These are phyloP conservation scores for Catharanthus roseus DNA, from an alignment of 257 asterid genomes.

Conservation along the genomic window DNA sequence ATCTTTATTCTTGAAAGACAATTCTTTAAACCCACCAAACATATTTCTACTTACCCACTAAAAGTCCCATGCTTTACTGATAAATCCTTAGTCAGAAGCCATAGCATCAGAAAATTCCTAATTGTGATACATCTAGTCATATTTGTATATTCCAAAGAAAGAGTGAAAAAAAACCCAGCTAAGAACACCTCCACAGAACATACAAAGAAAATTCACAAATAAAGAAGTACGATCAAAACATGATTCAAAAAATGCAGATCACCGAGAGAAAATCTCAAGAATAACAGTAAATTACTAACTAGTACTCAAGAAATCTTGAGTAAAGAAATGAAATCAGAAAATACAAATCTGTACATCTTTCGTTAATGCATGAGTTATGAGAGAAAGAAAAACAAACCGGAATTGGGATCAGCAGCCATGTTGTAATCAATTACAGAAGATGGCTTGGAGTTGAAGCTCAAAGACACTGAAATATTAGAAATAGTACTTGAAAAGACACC, in stretches of 20 bases:
- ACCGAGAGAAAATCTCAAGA: conserved; percentile 10
- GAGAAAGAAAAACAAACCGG: conserved; percentile 36
- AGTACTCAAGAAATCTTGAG: conserved; percentile 3
- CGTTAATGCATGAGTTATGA: not conserved
- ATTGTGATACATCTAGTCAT: not conserved
- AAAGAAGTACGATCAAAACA: conserved; percentile 23
- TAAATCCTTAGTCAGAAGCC: not conserved
- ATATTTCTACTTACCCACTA: not conserved
- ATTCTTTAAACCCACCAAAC: not conserved
- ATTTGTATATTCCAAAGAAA: not conserved
- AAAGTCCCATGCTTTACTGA: not conserved
- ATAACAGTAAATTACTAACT: conserved; percentile 3
- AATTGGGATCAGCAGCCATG: conserved; percentile 52
- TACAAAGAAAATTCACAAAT: not conserved
- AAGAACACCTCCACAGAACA: not conserved
- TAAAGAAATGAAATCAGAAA: not conserved
- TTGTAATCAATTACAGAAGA: conserved; percentile 3
- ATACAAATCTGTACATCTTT: conserved; percentile 11
- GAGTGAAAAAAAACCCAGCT: not conserved
- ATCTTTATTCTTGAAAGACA: not conserved
- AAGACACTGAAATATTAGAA: not conserved
- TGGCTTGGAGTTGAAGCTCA: not conserved
- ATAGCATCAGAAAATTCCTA: not conserved
- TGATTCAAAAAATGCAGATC: conserved; percentile 16
- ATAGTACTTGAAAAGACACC: not conserved